Base-by-base conservation (phyloP, 768 basidiomycete genomes). In the Solioccasus polychromus region DNA sequence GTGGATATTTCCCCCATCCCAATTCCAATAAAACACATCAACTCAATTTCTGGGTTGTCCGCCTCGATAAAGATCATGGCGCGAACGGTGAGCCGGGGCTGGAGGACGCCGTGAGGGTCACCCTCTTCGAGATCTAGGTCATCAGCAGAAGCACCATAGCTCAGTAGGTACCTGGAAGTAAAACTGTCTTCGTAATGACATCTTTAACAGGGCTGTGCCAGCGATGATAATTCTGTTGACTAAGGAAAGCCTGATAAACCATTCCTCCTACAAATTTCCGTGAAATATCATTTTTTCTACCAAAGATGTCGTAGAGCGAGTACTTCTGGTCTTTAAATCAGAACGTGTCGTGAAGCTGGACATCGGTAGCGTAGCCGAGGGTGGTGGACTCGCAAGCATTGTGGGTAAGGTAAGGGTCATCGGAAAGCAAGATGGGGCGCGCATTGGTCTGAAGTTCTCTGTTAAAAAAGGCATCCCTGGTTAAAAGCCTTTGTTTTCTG, bases 291-390 rank as follows among this genome's bases (percentile, higher is more conserved):
- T n/a, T n/a, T n/a, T n/a, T n/a, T n/a, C n/a, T n/a, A n/a, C n/a
- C n/a, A n/a, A n/a, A n/a, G n/a, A 82, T 79, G 56, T 81, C 70
- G n/a, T 56, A 42, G 40, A 83, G 73, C 3, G 80, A 82, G 62
- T 83, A 83, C 1, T 72, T 69, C 52, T 82, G 68, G 6, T 65
- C 72, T 52, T 83, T 83, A 60, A 81, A 58, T 79, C 78, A 83
- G 61, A 83, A 82, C 18, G 54, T 55, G 42, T 80, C 78, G 9
- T 61, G 54, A 3, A 53, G 55, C 29, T 75, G 50, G 39, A 79
- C 71, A 31, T 74, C 51, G 22, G 34, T 18, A 63, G 46, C 67
- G 62, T 3, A 19, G 19, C 40, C 43, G 55, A 76, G 72, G 5
- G 74, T 54, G 8, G 59, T 68, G 24, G 75, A 77, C 53, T 84